These are phyloP conservation scores for Thielaviopsis musarum DNA, from an alignment of 2,329 filamentous ascomycete species.

Conservation along the genomic window DNA sequence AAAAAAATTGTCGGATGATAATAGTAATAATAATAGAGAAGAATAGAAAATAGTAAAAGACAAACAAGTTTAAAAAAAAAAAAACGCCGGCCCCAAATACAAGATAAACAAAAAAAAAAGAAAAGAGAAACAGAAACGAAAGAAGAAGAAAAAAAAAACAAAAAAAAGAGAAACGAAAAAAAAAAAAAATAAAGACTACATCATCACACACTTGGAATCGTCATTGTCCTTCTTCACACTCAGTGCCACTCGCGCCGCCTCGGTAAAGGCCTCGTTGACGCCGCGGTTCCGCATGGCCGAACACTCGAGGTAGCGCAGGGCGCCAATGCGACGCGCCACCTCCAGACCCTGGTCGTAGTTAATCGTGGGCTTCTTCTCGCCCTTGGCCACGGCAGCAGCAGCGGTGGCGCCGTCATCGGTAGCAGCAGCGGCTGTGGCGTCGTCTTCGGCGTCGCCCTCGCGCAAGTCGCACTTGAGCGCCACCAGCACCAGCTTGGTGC, in stretches of 20 bases:
- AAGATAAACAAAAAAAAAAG: slow-evolving; percentile 1
- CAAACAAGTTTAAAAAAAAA: background rate
- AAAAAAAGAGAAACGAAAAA: background rate
- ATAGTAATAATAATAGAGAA: background rate
- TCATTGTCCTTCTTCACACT: slow-evolving; percentile 50
- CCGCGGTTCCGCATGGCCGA: slow-evolving; percentile 96
- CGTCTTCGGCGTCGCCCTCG: slow-evolving; percentile 57
- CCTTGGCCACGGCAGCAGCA: slow-evolving; percentile 17
- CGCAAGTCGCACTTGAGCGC: slow-evolving; percentile 93
- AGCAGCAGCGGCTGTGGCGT: slow-evolving; percentile 19
- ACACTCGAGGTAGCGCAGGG: slow-evolving; percentile 90
- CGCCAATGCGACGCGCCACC: slow-evolving; percentile 80
- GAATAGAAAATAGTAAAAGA: background rate
- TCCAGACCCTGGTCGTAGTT: slow-evolving; percentile 83
- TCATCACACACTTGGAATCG: slow-evolving; percentile 41
- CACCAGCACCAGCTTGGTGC: slow-evolving; percentile 85
- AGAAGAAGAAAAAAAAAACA: background rate
- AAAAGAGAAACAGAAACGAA: background rate
- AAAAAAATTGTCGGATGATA: background rate
- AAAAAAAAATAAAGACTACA: slow-evolving; percentile 26
- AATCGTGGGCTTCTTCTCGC: slow-evolving; percentile 57
- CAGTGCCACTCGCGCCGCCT: slow-evolving; percentile 86
- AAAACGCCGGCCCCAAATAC: background rate
- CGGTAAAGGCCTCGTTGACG: slow-evolving; percentile 96
- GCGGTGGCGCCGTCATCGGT: slow-evolving; percentile 20